Conservation (phyloP, 1,284 basidiomycete species). For the Taiwanofungus camphoratus region DNA sequence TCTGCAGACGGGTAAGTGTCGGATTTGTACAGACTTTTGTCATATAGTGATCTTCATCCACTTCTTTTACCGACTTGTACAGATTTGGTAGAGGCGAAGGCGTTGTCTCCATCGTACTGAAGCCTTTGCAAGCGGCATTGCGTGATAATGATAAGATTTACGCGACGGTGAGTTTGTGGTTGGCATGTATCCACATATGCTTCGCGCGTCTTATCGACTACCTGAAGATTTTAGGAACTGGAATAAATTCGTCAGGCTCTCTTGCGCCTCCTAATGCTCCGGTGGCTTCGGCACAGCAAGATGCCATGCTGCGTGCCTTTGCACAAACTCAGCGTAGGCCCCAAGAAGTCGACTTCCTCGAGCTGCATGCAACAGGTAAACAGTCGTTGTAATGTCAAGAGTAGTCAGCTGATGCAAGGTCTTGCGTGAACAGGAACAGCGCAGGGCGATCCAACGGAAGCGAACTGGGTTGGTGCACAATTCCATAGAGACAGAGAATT, state of each 20-base stretch:
- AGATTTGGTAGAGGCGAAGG: conserved; percentile 24
- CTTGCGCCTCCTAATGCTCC: conserved; percentile 33
- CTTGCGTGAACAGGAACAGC: conserved; percentile 27
- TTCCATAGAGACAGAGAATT: conserved; percentile 29
- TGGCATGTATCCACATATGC: background rate
- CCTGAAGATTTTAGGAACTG: conserved; percentile 34
- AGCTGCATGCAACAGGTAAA: conserved; percentile 43
- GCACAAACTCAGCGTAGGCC: conserved; percentile 25
- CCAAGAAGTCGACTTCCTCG: conserved; percentile 40
- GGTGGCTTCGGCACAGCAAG: conserved; percentile 31
- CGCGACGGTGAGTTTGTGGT: conserved; percentile 22
- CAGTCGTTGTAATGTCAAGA: background rate
- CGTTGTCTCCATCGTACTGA: conserved; percentile 21
- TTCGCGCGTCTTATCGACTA: background rate
- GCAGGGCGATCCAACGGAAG: conserved; percentile 38
- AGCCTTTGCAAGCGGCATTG: conserved; percentile 21
- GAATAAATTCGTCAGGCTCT: conserved; percentile 33
- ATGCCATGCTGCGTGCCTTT: conserved; percentile 31
- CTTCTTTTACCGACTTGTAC: conserved; percentile 16
- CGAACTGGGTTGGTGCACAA: conserved; percentile 38
- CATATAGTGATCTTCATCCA: conserved; percentile 5
- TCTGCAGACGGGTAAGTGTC: conserved; percentile 35
- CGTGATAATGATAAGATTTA: conserved; percentile 26
- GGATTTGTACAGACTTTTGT: background rate
- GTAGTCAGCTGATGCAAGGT: too few species aligned